A percentile compares a stretch with the other conserved stretches of the same genome.
phyloP scores from a whole-genome alignment of 192 early-diverging fungal genomes.

The Coemansia sp. region DNA sequence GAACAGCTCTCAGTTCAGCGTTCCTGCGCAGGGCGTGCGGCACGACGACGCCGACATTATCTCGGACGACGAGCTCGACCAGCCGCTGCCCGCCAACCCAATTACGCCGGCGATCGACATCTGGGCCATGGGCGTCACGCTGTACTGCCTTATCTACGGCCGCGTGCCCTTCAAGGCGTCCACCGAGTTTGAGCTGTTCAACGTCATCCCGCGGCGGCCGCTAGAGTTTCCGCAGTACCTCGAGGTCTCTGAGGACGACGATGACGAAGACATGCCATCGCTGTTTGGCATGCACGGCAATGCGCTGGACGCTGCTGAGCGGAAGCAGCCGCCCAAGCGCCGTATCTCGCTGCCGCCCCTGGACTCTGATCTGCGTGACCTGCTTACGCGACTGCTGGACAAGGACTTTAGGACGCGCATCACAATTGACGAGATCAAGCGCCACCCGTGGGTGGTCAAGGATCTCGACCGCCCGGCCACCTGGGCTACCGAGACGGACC shows the following conservation, averaged over 20 bases:
- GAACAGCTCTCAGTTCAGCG: conserved; percentile 15
- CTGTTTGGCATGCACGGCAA: conserved; percentile 14
- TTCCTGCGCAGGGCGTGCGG: conserved; percentile 1
- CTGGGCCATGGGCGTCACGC: conserved; percentile 96
- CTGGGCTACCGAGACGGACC: conserved; percentile 83
- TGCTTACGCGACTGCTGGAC: conserved; percentile 73
- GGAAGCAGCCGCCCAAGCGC: not conserved
- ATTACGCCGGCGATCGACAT: conserved; percentile 92
- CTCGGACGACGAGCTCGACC: conserved; percentile 19
- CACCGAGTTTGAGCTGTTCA: conserved; percentile 95
- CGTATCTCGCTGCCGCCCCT: conserved; percentile 42
- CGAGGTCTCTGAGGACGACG: conserved; percentile 14
- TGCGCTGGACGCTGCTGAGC: not conserved
- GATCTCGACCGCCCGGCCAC: conserved; percentile 62
- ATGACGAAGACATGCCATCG: not conserved
- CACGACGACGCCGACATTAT: conserved; percentile 4
- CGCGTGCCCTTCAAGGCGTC: conserved; percentile 89
- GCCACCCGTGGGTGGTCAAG: conserved; percentile 85
- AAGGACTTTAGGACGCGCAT: conserved; percentile 86
- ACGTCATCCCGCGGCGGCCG: conserved; percentile 77
- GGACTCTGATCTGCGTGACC: conserved; percentile 63
- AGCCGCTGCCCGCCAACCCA: conserved; percentile 48
- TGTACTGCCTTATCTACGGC: conserved; percentile 93
- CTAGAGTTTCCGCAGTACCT: conserved; percentile 54
- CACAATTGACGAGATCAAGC: conserved; percentile 85